phyloP scores from a whole-genome alignment of 768 basidiomycete genomes.

The Pleurotus sapidus region DNA sequence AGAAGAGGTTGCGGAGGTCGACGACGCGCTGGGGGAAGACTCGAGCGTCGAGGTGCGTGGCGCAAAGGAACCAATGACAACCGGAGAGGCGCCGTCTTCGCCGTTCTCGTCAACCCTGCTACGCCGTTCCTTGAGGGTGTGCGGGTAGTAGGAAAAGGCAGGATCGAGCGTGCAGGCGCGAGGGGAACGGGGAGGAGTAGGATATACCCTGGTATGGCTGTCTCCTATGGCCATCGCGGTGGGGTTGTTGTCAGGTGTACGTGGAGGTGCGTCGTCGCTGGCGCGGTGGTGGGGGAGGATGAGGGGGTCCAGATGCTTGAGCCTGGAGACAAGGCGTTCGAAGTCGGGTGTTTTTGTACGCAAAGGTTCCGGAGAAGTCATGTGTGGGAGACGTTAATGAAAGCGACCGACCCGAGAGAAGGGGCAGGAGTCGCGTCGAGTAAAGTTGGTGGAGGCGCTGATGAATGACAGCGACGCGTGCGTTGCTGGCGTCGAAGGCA shows the following conservation, averaged over 20 bases:
- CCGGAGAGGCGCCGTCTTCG: constrained; percentile 12
- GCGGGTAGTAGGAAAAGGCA: constrained; percentile 12
- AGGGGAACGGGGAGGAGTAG: constrained; percentile 4
- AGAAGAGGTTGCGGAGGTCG: constrained; percentile 30
- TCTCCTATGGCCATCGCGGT: neutral
- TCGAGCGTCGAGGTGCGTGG: constrained; percentile 13
- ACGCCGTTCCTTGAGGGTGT: neutral
- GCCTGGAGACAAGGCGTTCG: constrained; percentile 14
- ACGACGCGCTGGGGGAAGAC: constrained; percentile 11
- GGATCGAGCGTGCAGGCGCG: constrained; percentile 10
- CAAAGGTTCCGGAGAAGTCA: constrained; percentile 20
- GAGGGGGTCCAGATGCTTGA: constrained; percentile 16
- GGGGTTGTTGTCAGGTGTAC: constrained; percentile 6
- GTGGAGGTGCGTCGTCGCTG: constrained; percentile 6
- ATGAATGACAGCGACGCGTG: constrained; percentile 7
- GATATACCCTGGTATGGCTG: neutral
- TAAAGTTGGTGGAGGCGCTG: neutral
- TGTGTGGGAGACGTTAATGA: constrained; percentile 12
- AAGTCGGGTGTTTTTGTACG: constrained; percentile 13
- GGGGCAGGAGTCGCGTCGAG: neutral
- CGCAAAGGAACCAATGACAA: constrained; percentile 23
- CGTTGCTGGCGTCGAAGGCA: constrained; percentile 10
- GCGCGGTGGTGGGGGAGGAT: constrained; percentile 4
- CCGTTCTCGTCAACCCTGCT: too few species aligned
- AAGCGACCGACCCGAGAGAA: constrained; percentile 10